Percentiles rank a stretch among this genome's conserved stretches.
Evolutionary conservation across 768 basidiomycete species (phyloP).

Genomic region (Favolaschia claudopus): DNA sequence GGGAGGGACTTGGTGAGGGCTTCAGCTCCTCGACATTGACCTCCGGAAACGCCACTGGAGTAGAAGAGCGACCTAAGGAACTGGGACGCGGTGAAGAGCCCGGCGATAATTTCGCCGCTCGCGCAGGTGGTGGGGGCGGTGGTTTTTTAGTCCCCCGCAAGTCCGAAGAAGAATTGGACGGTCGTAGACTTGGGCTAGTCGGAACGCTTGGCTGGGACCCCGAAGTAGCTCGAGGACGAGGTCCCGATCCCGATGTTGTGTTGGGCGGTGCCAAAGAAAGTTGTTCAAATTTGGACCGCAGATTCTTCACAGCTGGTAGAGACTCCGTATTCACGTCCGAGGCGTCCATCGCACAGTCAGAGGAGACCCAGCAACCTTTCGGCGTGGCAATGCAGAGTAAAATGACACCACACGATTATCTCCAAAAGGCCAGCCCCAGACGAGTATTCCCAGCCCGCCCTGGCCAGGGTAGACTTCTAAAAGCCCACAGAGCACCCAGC

Average conservation of each 20-base stretch:
- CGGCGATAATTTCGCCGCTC: constrained; percentile 45
- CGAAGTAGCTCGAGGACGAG: constrained; percentile 49
- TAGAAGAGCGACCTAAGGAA: constrained; percentile 41
- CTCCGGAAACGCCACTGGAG: not conserved
- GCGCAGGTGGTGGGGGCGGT: constrained; percentile 65
- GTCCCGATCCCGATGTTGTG: constrained; percentile 25
- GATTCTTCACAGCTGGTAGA: constrained; percentile 69
- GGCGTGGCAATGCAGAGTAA: constrained; percentile 19
- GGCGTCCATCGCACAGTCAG: constrained; percentile 15
- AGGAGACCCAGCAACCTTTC: not conserved
- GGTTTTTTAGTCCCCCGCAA: constrained; percentile 60
- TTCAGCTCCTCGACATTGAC: constrained; percentile 14
- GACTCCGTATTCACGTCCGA: constrained; percentile 59
- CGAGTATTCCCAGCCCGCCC: no score
- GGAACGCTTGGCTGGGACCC: constrained; percentile 36
- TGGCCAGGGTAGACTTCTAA: no score
- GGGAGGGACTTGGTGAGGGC: no score
- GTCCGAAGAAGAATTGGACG: constrained; percentile 64
- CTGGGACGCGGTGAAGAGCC: constrained; percentile 55
- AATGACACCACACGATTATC: no score
- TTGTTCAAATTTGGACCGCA: constrained; percentile 77
- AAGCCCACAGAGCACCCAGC: no score
- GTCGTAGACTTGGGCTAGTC: constrained; percentile 45
- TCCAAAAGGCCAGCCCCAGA: no score
- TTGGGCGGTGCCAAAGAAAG: constrained; percentile 53